Percentiles rank a stretch among this genome's conserved stretches.
These are phyloP conservation scores for Kwoniella botswanensis DNA, from an alignment of 768 basidiomycete genomes.

Conservation along the genomic window DNA sequence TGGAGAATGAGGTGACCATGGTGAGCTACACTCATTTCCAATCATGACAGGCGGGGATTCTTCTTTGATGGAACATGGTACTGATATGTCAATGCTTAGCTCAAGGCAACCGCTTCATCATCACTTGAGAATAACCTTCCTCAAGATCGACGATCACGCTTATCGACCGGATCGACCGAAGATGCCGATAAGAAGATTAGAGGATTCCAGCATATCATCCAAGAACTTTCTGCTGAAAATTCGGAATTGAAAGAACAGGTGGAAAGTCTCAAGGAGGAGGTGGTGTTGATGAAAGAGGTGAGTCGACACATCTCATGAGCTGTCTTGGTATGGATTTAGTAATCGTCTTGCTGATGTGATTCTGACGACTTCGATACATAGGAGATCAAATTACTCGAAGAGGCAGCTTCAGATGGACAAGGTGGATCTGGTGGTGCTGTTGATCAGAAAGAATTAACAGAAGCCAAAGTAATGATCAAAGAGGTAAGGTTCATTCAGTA, in stretches of 20 bases:
- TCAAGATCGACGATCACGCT: conserved; percentile 23
- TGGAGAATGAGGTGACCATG: conserved; percentile 40
- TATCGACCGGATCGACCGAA: conserved; percentile 43
- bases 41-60: neutral
- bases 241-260: conserved; percentile 67
- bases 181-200: conserved; percentile 47
- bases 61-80: too few species aligned
- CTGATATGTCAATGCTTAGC: neutral
- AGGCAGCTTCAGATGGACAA: conserved; percentile 59
- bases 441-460: conserved; percentile 62
- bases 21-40: conserved; percentile 17
- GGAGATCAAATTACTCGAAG: conserved; percentile 79
- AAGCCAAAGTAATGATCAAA: conserved; percentile 43
- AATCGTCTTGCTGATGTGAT: conserved; percentile 1
- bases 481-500: conserved; percentile 34
- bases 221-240: conserved; percentile 85
- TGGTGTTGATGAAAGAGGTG: conserved; percentile 75
- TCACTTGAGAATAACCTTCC: conserved; percentile 12
- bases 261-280: conserved; percentile 77
- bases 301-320: neutral
- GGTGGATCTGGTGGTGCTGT: conserved; percentile 49
- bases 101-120: conserved; percentile 19
- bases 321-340: too few species aligned
- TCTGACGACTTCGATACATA: conserved; percentile 49
- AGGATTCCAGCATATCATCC: conserved; percentile 71